Conservation (phyloP, 352 stramenopile species). For the Saprolegnia parasitica region DNA sequence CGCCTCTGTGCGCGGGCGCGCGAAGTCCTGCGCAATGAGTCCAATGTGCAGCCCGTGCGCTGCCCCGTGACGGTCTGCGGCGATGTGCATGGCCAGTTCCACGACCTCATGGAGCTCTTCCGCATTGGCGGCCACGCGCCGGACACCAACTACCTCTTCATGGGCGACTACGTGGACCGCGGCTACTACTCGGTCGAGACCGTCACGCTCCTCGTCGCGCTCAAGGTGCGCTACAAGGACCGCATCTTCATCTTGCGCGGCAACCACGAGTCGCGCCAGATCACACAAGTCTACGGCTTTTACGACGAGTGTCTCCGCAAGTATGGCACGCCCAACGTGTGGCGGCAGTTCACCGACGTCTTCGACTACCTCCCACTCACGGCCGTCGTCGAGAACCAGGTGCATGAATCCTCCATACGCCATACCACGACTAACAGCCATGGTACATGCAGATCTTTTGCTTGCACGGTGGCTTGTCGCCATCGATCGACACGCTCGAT, state of each 20-base stretch:
- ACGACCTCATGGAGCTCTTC: conserved; percentile 65
- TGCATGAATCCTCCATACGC: not conserved
- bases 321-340: conserved; percentile 90
- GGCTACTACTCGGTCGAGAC: conserved; percentile 96
- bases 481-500: conserved; percentile 85
- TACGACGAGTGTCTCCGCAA: conserved; percentile 99
- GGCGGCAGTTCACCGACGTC: conserved; percentile 80
- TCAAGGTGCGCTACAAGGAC: conserved; percentile 94
- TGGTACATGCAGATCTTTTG: conserved; percentile 51
- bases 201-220: conserved; percentile 86
- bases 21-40: conserved; percentile 96
- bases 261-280: conserved; percentile 96
- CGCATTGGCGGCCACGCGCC: conserved; percentile 82
- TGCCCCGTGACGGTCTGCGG: conserved; percentile 96
- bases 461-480: conserved; percentile 85
- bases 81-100: conserved; percentile 61
- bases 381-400: conserved; percentile 93
- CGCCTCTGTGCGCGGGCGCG: conserved; percentile 92
- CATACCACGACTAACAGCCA: conserved; percentile 46
- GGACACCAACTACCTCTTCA: conserved; percentile 97
- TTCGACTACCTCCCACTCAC: conserved; percentile 96
- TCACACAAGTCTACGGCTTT: conserved; percentile 96
- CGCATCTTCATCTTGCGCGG: conserved; percentile 86
- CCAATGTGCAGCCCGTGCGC: conserved; percentile 95
- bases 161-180: conserved; percentile 99